phyloP scores from a whole-genome alignment of 2,329 filamentous ascomycete species.

The Aspergillus fumigatiaffinis region DNA sequence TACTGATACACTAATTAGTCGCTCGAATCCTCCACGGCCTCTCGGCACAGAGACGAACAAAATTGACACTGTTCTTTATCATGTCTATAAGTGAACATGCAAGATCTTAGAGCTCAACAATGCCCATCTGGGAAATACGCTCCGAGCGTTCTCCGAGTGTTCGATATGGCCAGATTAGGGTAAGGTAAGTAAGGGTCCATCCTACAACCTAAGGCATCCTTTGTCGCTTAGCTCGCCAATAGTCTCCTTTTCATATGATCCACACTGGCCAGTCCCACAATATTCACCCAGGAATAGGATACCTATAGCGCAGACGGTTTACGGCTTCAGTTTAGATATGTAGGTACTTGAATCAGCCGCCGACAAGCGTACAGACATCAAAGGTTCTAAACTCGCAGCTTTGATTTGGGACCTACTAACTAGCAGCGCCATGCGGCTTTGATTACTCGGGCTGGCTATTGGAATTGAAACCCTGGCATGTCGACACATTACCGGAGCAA shows the following conservation, averaged over 20 bases:
- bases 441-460: not conserved
- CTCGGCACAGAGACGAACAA: not conserved
- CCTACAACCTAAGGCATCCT: not conserved
- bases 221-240: not conserved
- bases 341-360: too few species aligned
- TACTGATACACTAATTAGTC: too few species aligned
- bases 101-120: not conserved
- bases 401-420: not conserved
- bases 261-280: not conserved
- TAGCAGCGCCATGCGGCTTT: not conserved
- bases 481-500: constrained; percentile 20
- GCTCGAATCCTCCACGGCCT: not conserved
- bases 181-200: not conserved
- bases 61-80: too few species aligned
- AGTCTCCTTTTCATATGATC: not conserved
- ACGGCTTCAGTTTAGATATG: not conserved
- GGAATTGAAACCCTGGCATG: not conserved
- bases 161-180: not conserved
- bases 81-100: too few species aligned
- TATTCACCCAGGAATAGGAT: not conserved
- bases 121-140: not conserved
- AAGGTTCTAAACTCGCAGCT: not conserved
- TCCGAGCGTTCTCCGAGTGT: not conserved
- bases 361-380: too few species aligned
- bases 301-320: not conserved